Evolutionary conservation across 1,284 basidiomycete genomes (phyloP).

Genomic region (Bothia castanella): DNA sequence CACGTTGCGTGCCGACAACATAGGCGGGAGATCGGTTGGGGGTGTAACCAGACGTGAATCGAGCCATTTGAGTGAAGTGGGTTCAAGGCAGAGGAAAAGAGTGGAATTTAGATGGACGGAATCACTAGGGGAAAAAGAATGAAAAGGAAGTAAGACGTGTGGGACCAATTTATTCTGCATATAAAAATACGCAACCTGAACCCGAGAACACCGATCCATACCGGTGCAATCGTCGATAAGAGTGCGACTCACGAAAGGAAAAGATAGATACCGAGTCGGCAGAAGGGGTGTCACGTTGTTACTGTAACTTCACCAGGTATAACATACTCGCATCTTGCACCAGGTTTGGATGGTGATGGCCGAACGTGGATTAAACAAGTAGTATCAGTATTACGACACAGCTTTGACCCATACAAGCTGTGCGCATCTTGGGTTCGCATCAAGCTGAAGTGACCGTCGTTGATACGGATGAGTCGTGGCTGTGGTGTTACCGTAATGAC

Average conservation of each 20-base stretch:
- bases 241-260: not conserved
- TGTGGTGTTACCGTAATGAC: too few relatives aligned
- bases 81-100: not conserved
- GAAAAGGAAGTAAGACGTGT: not conserved
- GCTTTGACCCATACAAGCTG: slow-evolving; percentile 6
- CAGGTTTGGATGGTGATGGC: slow-evolving; percentile 8
- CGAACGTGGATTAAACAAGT: slow-evolving; percentile 2
- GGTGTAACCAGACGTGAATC: not conserved
- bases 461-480: too few relatives aligned
- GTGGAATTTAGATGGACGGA: not conserved
- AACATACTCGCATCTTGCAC: not conserved
- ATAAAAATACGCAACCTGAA: slow-evolving; percentile 8
- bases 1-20: slow-evolving; percentile 18
- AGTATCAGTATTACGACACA: slow-evolving; percentile 3
- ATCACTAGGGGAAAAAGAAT: not conserved
- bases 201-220: slow-evolving; percentile 3
- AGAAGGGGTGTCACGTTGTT: not conserved
- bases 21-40: slow-evolving; percentile 6
- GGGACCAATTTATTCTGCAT: slow-evolving; percentile 1
- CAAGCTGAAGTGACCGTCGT: too few relatives aligned
- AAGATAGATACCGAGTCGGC: not conserved
- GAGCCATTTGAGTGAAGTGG: slow-evolving; percentile 3
- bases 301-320: not conserved
- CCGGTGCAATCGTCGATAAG: slow-evolving; percentile 14
- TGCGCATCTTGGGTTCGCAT: slow-evolving; percentile 7